Conservation (phyloP, 2,329 filamentous ascomycete species). For the Blumeria hordei region DNA sequence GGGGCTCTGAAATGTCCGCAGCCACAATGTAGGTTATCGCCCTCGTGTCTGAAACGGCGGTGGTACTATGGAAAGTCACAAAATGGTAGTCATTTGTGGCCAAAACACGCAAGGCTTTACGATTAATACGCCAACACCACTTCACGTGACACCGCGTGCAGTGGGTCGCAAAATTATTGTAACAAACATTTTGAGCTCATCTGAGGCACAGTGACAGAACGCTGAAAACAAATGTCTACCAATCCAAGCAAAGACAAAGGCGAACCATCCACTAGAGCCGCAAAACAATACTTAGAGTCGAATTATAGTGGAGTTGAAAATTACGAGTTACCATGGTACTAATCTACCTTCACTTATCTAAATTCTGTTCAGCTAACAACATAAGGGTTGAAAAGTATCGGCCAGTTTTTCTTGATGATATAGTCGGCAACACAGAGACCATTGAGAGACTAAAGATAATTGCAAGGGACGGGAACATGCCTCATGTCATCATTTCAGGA, state of each 20-base stretch:
- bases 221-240: not conserved
- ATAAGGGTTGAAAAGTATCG: conserved; percentile 93
- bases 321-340: conserved; percentile 61
- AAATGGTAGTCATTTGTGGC: too few species aligned
- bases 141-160: too few species aligned
- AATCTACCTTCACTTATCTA: not conserved
- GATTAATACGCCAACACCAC: too few species aligned
- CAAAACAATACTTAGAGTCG: conserved; percentile 28
- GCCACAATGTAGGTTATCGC: too few species aligned
- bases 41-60: too few species aligned
- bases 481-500: conserved; percentile 95
- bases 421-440: conserved; percentile 94
- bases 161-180: too few species aligned
- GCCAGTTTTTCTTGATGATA: conserved; percentile 81
- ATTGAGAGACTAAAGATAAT: conserved; percentile 96
- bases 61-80: too few species aligned
- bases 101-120: too few species aligned
- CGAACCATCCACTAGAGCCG: conserved; percentile 32
- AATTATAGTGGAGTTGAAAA: conserved; percentile 25
- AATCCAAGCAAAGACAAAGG: conserved; percentile 15
- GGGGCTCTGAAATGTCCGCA: too few species aligned
- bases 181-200: too few species aligned
- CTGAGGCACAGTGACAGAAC: too few species aligned
- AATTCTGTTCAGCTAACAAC: conserved; percentile 4
- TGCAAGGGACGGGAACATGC: conserved; percentile 96